Evolutionary conservation across 176 grass and related monocot species (phyloP).

Genomic region (Eragrostis nindensis): DNA sequence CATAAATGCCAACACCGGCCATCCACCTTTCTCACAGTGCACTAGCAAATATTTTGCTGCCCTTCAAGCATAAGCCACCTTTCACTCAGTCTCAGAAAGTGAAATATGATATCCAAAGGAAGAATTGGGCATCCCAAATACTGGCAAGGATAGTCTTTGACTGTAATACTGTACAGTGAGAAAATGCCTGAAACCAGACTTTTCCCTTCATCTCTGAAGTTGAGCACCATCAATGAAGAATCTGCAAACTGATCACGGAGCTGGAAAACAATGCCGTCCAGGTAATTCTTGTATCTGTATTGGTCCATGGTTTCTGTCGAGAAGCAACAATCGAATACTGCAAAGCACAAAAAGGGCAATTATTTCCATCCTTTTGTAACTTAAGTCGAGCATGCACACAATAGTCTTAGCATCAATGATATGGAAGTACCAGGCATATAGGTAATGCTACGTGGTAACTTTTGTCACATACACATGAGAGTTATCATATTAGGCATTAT

Average conservation of each 20-base stretch:
- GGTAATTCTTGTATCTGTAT: slow-evolving; percentile 75
- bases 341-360: slow-evolving; percentile 40
- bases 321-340: slow-evolving; percentile 98
- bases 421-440: neutral
- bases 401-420: slow-evolving; percentile 5
- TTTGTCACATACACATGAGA: neutral
- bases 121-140: slow-evolving; percentile 78
- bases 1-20: slow-evolving; percentile 95
- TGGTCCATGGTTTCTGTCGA: slow-evolving; percentile 75
- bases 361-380: neutral
- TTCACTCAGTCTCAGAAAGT: slow-evolving; percentile 84
- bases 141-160: slow-evolving; percentile 74
- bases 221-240: slow-evolving; percentile 83
- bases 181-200: slow-evolving; percentile 64
- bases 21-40: slow-evolving; percentile 92
- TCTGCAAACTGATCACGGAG: slow-evolving; percentile 69
- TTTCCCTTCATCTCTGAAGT: slow-evolving; percentile 71
- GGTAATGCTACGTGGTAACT: neutral
- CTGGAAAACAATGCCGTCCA: slow-evolving; percentile 69
- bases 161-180: slow-evolving; percentile 63
- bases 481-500: neutral
- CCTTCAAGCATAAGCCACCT: slow-evolving; percentile 75
- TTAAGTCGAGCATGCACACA: neutral
- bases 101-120: slow-evolving; percentile 75
- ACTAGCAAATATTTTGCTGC: slow-evolving; percentile 87